Percentiles rank a stretch among this genome's conserved stretches.
These are phyloP conservation scores for Amanita rubescens DNA, from an alignment of 768 basidiomycete species.

Conservation along the genomic window DNA sequence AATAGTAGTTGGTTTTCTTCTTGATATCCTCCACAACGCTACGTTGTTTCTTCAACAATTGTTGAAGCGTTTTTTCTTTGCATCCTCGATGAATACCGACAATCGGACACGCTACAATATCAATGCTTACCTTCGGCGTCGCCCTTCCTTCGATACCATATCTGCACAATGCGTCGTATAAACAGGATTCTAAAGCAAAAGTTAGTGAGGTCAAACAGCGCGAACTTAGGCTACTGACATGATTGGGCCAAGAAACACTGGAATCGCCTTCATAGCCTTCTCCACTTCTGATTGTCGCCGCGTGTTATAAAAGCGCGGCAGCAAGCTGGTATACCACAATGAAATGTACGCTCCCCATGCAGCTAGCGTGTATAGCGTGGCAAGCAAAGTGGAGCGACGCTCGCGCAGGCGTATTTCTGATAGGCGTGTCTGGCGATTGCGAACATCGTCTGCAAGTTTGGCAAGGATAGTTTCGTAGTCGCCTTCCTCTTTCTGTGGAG, in stretches of 20 bases:
- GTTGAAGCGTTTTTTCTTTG: constrained; percentile 73
- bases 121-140: constrained; percentile 65
- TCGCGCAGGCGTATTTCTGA: constrained; percentile 84
- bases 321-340: constrained; percentile 60
- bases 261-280: constrained; percentile 40
- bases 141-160: constrained; percentile 77
- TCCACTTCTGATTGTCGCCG: constrained; percentile 25
- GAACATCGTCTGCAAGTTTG: constrained; percentile 57
- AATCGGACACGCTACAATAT: neutral
- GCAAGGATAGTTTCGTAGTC: constrained; percentile 76
- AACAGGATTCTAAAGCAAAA: constrained; percentile 54
- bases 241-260: constrained; percentile 69
- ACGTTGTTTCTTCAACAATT: constrained; percentile 70
- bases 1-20: constrained; percentile 95
- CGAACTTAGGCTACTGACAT: constrained; percentile 43
- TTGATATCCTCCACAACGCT: constrained; percentile 92
- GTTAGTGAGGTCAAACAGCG: constrained; percentile 3
- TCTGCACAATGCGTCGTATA: constrained; percentile 70
- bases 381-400: constrained; percentile 66
- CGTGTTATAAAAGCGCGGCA: constrained; percentile 36
- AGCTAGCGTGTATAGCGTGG: constrained; percentile 72
- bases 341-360: constrained; percentile 66
- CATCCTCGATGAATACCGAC: constrained; percentile 1
- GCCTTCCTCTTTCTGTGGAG: constrained; percentile 44
- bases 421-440: constrained; percentile 64